A percentile compares a stretch with the other conserved stretches of the same genome.
phyloP scores from a whole-genome alignment of 2,329 filamentous ascomycete genomes.

The Botryosphaeria dothidea region DNA sequence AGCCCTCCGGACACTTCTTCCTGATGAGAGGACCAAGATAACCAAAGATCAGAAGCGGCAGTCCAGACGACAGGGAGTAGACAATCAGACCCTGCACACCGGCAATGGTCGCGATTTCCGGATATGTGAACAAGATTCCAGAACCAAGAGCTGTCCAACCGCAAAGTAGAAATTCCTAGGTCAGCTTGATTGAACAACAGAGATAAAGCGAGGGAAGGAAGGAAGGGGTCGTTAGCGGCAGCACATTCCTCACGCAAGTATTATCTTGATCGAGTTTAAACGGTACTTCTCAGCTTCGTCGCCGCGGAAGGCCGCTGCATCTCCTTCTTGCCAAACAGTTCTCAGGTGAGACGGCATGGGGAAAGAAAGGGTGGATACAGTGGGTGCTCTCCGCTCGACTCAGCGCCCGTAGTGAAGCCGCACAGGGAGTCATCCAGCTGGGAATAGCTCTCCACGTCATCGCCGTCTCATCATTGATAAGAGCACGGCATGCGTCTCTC shows the following conservation, averaged over 20 bases:
- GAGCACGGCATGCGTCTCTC: background rate
- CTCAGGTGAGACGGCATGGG: background rate
- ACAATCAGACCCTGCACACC: conserved; percentile 77
- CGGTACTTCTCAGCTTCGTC: conserved; percentile 92
- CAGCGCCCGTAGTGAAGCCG: conserved; percentile 83
- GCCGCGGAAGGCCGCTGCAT: conserved; percentile 20
- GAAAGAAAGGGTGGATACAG: conserved; percentile 51
- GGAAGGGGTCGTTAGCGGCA: conserved; percentile 68
- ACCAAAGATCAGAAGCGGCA: conserved; percentile 75
- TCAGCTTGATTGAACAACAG: conserved; percentile 28
- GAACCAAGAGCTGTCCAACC: conserved; percentile 70
- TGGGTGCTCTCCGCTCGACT: conserved; percentile 32
- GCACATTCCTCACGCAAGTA: conserved; percentile 98
- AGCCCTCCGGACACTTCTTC: conserved; percentile 77
- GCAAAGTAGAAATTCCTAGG: conserved; percentile 28
- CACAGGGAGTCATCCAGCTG: conserved; percentile 31
- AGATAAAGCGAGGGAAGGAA: conserved; percentile 28
- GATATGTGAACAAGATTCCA: conserved; percentile 80
- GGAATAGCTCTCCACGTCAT: background rate
- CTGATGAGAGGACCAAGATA: conserved; percentile 75
- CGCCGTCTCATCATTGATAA: background rate
- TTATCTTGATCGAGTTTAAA: conserved; percentile 98
- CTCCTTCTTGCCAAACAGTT: background rate
- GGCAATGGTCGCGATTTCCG: conserved; percentile 74
- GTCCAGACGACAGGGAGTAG: conserved; percentile 71